Evolutionary conservation across 768 basidiomycete genomes (phyloP), one percentile per base, ranked within the genome.

Genomic region (Sarcomyxa edulis): DNA sequence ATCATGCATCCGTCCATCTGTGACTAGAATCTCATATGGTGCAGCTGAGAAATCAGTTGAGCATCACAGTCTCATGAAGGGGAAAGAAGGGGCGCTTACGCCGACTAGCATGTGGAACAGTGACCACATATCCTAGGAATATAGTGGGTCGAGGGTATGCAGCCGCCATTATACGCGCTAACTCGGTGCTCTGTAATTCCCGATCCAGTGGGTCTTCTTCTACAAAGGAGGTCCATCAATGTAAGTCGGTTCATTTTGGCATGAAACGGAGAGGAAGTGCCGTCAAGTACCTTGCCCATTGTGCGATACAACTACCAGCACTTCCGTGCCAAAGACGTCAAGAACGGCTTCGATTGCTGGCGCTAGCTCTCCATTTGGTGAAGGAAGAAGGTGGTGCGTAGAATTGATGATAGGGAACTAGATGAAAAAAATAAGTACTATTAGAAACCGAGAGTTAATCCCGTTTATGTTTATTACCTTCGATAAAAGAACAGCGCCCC

Each of bases 261-360:
- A 15, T 31, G 6, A 24, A 10, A 25, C n/a, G n/a, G 6, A 1
- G 2, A 28, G 14, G 10, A 18, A 22, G 22, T 14, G 30, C 19
- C n/a, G n/a, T n/a, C n/a, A n/a, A n/a, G 3, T 44, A 84, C 87
- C 87, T 72, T 95, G 92, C 5, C 92, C 92, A 53, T 95, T 94
- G 48, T 95, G 92, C 0, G 88, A 72, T 7, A 94, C 85, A n/a
- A 94, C 68, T 0, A 93, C 88, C 5, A 81, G 81, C 12, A 93
- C 76, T 36, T 75, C 71, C 1, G 79, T 81, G 1, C 90, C 89
- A 46, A 79, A 84, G 6, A 90, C 68, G 36, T 92, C 84, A 10
- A 94, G 63, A 2, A 86, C 71, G 3, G 90, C 90, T 57, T 90
- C 85, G 22, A 94, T 94, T 2, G 90, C 90, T 0, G 90, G 90